Evolutionary conservation across 75 land plant genomes (phyloP), one percentile per base, ranked within the genome.

Genomic region (Cunninghamia lanceolata): DNA sequence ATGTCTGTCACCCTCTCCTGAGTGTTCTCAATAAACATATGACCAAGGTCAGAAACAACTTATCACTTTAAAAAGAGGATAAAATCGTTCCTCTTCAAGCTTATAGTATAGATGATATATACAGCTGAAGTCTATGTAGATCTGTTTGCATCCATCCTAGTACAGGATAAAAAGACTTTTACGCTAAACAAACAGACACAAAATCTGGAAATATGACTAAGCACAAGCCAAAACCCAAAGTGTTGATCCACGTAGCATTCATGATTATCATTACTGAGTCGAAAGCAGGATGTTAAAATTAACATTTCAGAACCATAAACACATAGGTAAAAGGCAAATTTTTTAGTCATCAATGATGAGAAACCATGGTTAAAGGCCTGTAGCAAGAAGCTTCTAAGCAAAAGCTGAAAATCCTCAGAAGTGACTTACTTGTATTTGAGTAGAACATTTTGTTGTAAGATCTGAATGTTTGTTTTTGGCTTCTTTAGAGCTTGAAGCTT

Each of bases 381-480:
- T 42, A 9, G 83, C 5, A 83, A 83, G 17, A 56, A 91, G 90
- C 89, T 74, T 92, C 95, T 94, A 40, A 83, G 36, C 15, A 38
- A 32, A 38, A 34, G 4, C 17, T 14, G 19, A 53, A 32, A 47
- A 6, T 34, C 42, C 42, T 83, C n/a, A 2, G 0, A 56, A 53
- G 40, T 70, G 46, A 89, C 93, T 50, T 86, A 92, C 93, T 92
- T 92, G 90, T 92, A 92, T 63, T 92, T 92, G 81, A 98, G 89
- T 89, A 98, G 94, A 81, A 98, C 95, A 89, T 90, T 98, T 84
- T 98, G 99, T 88, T 98, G 99, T 86, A 98, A 92, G 75, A 98
- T 98, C 90, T 98, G 99, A 79, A 98, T 95, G 88, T 98, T 98
- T 53, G 99, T 98, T 86, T 98, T 98, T 13, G 99, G 99, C 86